Base-by-base conservation (phyloP, 805 yeast genomes). In the Wickerhamiella siamensis region DNA sequence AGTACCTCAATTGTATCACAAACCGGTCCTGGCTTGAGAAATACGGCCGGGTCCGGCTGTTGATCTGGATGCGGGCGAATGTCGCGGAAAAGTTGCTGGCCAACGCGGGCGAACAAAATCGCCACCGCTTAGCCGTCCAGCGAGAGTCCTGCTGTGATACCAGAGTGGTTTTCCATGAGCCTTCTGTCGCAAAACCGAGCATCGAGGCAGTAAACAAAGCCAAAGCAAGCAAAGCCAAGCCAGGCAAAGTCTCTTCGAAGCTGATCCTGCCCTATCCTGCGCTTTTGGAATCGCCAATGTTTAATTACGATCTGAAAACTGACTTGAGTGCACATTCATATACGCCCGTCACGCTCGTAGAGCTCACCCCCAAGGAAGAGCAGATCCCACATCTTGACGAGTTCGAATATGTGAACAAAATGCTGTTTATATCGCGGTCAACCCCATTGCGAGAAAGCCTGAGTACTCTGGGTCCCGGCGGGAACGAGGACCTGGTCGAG, bases 381-480 rank as follows among this genome's bases (percentile, higher is more conserved):
- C 62, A 62, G 36, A 52, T 76, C 15, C 67, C 53, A 36, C 49
- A 70, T 50, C 58, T 71, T 2, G 79, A 74, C 39, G 70, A 71
- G 38, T 71, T 80, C 63, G 91, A 83, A 45, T 74, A 73, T 49
- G 75, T 86, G 14, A 65, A 79, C 15, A 77, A 74, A 51, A 72
- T 71, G 51, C 55, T 83, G 32, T 68, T 77, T 63, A 64, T 75
- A 17, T 57, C 69, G 26, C 62, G 64, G 37, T 55, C 64, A 9
- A 60, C 68, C 15, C 68, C 77, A 0, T 54, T 77, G 9, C 42
- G 47, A 1, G 72, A 70, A 17, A 63, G 72, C 2, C 47, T 80
- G 1, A 61, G 65, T 12, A 64, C 72, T 17, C 59, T 88, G 8
- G 94, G 94, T 0, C 87, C 94, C 2, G 96, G 95, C 2, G 94